Conservation (phyloP, 225 moss, liverwort and hornwort genomes). For the Asterella californica region DNA sequence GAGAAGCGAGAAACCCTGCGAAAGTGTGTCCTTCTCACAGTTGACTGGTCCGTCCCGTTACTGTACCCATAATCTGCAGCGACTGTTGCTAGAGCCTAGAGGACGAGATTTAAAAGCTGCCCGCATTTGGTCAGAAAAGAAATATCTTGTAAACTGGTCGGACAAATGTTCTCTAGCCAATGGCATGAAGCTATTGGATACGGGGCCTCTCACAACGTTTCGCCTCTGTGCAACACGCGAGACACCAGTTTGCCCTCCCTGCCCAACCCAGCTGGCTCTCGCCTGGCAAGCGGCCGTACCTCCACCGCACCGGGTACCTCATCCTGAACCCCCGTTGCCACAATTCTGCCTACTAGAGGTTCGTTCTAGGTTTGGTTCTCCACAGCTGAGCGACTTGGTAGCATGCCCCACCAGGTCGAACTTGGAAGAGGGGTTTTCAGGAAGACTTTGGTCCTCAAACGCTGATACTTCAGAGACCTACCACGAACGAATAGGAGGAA, state of each 20-base stretch:
- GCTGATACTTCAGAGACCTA: not conserved
- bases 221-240: not conserved
- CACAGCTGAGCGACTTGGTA: not conserved
- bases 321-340: not conserved
- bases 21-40: too few relatives aligned
- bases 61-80: too few relatives aligned
- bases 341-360: not conserved
- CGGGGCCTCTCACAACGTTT: not conserved
- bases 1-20: too few relatives aligned
- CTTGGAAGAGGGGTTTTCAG: not conserved
- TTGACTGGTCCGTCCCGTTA: too few relatives aligned
- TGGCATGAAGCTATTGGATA: not conserved
- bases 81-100: too few relatives aligned
- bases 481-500: not conserved
- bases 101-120: not conserved
- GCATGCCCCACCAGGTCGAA: not conserved
- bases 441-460: not conserved
- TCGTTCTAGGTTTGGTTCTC: not conserved
- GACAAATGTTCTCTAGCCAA: not conserved
- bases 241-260: not conserved
- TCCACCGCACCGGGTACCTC: not conserved
- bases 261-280: slow-evolving; percentile 16
- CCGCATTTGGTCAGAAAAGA: not conserved
- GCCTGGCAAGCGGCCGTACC: not conserved
- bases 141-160: not conserved